Percentiles rank a stretch among this genome's conserved stretches.
Evolutionary conservation across 2,329 filamentous ascomycete species (phyloP).

Genomic region (Fusarium haematococcum): DNA sequence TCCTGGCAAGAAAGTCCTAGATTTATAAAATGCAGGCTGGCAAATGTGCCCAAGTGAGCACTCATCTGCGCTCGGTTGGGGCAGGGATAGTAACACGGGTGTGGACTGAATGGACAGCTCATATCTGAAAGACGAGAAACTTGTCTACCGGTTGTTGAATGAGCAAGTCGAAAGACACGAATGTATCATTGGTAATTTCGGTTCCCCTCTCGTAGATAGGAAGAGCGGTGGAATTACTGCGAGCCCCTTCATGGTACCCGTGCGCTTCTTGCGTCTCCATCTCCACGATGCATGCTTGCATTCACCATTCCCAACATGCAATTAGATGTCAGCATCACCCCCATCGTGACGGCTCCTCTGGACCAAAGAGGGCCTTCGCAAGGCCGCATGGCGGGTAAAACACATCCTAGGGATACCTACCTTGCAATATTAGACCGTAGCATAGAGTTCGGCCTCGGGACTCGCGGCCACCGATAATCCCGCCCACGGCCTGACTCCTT

Average conservation of each 20-base stretch:
- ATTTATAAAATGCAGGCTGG: not conserved
- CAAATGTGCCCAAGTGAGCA: not conserved
- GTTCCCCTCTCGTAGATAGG: not conserved
- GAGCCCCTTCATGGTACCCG: not conserved
- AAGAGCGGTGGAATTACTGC: not conserved
- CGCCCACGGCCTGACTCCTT: not conserved
- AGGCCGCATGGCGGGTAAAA: not conserved
- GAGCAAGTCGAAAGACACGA: too few relatives aligned
- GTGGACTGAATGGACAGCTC: not conserved
- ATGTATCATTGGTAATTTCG: too few relatives aligned
- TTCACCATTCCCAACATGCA: not conserved
- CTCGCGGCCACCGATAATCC: not conserved
- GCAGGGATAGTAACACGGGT: not conserved
- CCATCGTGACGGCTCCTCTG: not conserved
- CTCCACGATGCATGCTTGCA: not conserved
- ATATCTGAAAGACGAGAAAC: not conserved
- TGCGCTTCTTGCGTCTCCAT: not conserved
- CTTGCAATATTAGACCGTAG: too few relatives aligned
- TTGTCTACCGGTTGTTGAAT: not conserved
- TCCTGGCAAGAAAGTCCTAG: not conserved
- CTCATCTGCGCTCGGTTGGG: not conserved
- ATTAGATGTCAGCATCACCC: not conserved
- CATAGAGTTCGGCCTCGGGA: not conserved
- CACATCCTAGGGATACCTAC: too few relatives aligned
- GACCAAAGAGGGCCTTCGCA: not conserved